phyloP scores from a whole-genome alignment of 495 filamentous ascomycete species.

The Tuber calosporum region DNA sequence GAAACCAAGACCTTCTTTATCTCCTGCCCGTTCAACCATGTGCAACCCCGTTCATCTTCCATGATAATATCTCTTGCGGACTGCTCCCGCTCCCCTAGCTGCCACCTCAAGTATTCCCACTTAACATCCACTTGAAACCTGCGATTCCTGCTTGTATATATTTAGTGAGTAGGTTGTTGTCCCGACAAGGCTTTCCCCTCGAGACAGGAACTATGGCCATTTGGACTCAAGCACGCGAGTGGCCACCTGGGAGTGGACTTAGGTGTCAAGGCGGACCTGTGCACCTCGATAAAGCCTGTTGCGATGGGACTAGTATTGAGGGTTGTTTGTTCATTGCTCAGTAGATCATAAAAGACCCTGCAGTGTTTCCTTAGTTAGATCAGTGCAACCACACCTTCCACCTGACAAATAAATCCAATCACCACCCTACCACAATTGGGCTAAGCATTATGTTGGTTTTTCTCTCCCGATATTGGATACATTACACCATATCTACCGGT shows the following conservation, averaged over 20 bases:
- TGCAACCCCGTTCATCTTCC: conserved; percentile 42
- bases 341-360: too few species aligned
- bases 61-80: conserved; percentile 47
- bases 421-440: too few species aligned
- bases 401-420: too few species aligned
- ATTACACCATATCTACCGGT: too few species aligned
- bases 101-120: conserved; percentile 40
- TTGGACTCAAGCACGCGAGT: conserved; percentile 21
- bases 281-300: conserved; percentile 69
- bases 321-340: too few species aligned
- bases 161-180: conserved; percentile 56
- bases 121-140: conserved; percentile 57
- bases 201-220: conserved; percentile 26
- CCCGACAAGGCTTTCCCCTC: conserved; percentile 15
- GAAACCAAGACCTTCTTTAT: conserved; percentile 52
- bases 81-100: conserved; percentile 29
- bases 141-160: conserved; percentile 68
- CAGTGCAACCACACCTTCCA: too few species aligned
- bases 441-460: too few species aligned
- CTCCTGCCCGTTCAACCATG: conserved; percentile 41
- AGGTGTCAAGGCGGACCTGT: conserved; percentile 57
- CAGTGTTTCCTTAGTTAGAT: too few species aligned
- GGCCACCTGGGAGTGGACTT: not conserved
- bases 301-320: conserved; percentile 63
- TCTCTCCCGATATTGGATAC: too few species aligned